A percentile compares a stretch with the other conserved stretches of the same genome.
Evolutionary conservation across 192 early-diverging fungal species (phyloP).

Genomic region (Cetraspora pellucida): DNA sequence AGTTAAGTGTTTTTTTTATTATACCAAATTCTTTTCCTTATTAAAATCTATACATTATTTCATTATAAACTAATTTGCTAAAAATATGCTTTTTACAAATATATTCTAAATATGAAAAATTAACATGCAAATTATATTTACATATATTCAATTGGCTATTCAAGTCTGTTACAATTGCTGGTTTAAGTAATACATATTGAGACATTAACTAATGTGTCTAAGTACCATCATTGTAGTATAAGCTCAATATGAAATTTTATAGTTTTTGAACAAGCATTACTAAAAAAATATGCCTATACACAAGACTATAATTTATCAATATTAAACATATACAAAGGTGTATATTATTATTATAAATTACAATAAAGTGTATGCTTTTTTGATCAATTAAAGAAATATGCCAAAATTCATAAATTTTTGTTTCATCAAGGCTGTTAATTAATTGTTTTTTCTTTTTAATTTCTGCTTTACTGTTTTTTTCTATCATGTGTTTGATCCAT

Average conservation of each 20-base stretch:
- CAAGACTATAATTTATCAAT: too few species aligned
- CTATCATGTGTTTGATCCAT: too few species aligned
- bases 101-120: not conserved
- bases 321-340: not conserved
- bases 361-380: not conserved
- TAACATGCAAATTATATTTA: not conserved
- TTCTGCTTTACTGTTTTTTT: too few species aligned
- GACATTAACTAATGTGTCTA: not conserved
- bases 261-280: not conserved
- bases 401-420: not conserved
- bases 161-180: not conserved
- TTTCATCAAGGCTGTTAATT: not conserved
- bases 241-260: constrained; percentile 6
- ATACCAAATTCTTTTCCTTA: not conserved
- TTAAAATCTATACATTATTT: not conserved
- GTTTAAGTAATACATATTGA: not conserved
- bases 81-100: not conserved
- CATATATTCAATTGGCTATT: not conserved
- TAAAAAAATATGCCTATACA: not conserved
- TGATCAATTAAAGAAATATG: not conserved
- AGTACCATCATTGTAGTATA: not conserved
- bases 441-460: too few species aligned
- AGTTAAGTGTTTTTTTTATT: not conserved
- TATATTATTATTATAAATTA: not conserved
- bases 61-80: not conserved